Evolutionary conservation across 306 rosid species (phyloP), one percentile per base, ranked within the genome.

Genomic region (Gastrolobium villosum): DNA sequence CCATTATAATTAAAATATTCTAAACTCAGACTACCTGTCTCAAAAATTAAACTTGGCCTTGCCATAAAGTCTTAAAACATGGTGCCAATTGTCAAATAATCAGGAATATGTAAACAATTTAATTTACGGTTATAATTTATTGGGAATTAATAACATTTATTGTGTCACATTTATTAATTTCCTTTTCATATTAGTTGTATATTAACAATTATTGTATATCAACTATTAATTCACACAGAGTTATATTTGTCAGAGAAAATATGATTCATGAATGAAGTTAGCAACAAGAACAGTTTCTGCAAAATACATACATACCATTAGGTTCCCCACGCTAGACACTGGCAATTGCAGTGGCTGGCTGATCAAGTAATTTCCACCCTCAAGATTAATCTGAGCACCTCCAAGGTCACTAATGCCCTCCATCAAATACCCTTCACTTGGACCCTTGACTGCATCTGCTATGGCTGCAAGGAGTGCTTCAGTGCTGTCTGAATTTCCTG

Each of bases 311-410:
- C 84, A n/a, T 90, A 95, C 99, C 98, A 93, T 13, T 6, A 95
- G 60, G 66, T 95, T 95, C 14, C 98, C 99, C 5, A 90, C 89
- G 1, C 87, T 88, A 10, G 88, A 37, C 7, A 50, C 82, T 35
- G 98, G 97, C 13, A 93, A 63, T 30, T 74, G 76, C 6, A 95
- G 77, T 0, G 99, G 87, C 31, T 20, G 84, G 79, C 85, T 87
- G 70, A 95, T 87, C 75, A 82, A 5, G 86, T 84, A 95, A 75
- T 49, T 54, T n/a, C 99, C 99, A 41, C 99, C 99, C 35, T 91
- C 89, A 52, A 95, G 97, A 67, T 87, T 46, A 59, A 95, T 45
- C 70, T 82, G 87, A 1, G 78, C 93, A 41, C 99, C 98, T 13
- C 98, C 99, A 75, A 93, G 94, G 70, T 95, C 86, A 10, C 31